Conservation (phyloP, 2,329 filamentous ascomycete species). For the Periconia sp. region DNA sequence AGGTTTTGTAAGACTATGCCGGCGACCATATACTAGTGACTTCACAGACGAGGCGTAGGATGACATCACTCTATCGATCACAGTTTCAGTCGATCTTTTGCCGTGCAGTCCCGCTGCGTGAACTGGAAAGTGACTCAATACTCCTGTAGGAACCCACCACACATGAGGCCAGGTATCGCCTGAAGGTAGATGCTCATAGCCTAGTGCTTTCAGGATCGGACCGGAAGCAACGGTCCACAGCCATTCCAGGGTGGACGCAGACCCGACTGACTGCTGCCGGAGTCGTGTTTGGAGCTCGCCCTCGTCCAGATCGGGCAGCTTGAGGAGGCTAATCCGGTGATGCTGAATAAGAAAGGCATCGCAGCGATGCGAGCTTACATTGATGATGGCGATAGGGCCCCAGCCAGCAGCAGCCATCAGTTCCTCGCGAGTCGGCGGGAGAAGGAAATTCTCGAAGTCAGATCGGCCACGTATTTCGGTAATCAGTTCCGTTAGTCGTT, state of each 20-base stretch:
- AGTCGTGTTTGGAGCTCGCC: no score
- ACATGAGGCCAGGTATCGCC: slow-evolving; percentile 2
- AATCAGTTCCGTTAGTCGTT: not conserved
- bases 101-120: not conserved
- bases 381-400: slow-evolving; percentile 6
- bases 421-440: not conserved
- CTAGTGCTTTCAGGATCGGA: not conserved
- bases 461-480: not conserved
- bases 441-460: slow-evolving; percentile 4
- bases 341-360: slow-evolving; percentile 5
- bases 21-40: no score
- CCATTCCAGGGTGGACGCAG: not conserved
- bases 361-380: slow-evolving; percentile 2
- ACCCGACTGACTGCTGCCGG: no score
- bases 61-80: no score
- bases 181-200: not conserved
- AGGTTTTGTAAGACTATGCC: no score
- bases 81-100: no score
- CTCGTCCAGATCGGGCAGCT: not conserved
- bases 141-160: slow-evolving; percentile 8
- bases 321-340: not conserved
- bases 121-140: slow-evolving; percentile 5
- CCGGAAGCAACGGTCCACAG: not conserved
- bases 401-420: not conserved
- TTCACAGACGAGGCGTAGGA: no score